A percentile compares a stretch with the other conserved stretches of the same genome.
phyloP scores from a whole-genome alignment of 331 rosid genomes.

The Erythrophleum ivorense region DNA sequence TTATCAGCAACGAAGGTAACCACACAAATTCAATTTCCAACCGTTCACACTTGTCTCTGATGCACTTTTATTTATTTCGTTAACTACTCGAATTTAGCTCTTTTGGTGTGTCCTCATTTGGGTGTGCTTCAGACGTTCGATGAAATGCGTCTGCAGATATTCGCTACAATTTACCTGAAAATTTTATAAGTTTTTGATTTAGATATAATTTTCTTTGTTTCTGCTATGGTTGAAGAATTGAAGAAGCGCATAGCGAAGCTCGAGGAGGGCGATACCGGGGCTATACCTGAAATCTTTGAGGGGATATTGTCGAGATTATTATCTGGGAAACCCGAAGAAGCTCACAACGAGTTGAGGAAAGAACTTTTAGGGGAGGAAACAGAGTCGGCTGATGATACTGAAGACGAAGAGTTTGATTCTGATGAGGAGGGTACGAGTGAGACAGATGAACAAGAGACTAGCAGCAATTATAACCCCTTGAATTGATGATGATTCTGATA shows the following conservation, averaged over 20 bases:
- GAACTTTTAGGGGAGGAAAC: slow-evolving; percentile 54
- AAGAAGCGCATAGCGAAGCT: slow-evolving; percentile 64
- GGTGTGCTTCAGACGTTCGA: slow-evolving; percentile 45
- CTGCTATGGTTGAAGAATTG: slow-evolving; percentile 51
- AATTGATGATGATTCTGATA: background rate
- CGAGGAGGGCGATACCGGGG: slow-evolving; percentile 62
- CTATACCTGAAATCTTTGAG: slow-evolving; percentile 73
- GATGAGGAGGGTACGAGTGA: slow-evolving; percentile 43
- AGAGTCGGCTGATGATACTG: slow-evolving; percentile 35
- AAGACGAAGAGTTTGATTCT: slow-evolving; percentile 42
- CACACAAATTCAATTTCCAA: background rate
- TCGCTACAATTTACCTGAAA: background rate
- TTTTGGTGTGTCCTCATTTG: background rate
- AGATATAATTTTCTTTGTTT: background rate
- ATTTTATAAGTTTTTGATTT: background rate
- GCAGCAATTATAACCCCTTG: slow-evolving; percentile 2
- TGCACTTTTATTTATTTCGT: background rate
- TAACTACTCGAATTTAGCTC: background rate
- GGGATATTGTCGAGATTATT: slow-evolving; percentile 73
- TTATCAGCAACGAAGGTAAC: slow-evolving; percentile 48
- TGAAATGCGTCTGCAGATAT: slow-evolving; percentile 32
- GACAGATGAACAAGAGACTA: slow-evolving; percentile 37
- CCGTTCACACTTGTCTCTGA: background rate
- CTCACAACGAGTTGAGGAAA: slow-evolving; percentile 60
- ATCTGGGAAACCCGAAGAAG: slow-evolving; percentile 62